A percentile compares a stretch with the other conserved stretches of the same genome.
These are phyloP conservation scores for Agaricus subrufescens DNA, from an alignment of 768 basidiomycete species.

Conservation along the genomic window DNA sequence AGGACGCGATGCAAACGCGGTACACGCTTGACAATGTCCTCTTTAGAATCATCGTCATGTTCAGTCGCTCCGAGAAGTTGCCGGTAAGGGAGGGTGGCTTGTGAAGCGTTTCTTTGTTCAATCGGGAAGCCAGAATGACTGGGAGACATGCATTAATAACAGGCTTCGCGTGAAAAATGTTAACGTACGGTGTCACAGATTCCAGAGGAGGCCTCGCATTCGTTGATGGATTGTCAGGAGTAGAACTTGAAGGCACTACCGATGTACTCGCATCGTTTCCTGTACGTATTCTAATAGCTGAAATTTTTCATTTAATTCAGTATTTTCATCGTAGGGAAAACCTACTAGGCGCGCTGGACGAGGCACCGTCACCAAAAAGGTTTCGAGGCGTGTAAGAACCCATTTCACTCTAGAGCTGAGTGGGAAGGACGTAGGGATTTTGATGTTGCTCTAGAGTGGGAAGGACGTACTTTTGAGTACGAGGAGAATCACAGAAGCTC, in stretches of 20 bases:
- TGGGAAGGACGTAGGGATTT: background rate
- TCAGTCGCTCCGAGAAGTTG: background rate
- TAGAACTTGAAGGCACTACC: background rate
- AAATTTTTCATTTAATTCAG: background rate
- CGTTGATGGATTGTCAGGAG: too few relatives aligned
- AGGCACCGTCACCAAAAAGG: background rate
- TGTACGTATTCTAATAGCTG: background rate
- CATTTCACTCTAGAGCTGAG: background rate
- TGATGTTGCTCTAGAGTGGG: background rate
- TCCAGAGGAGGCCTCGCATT: too few relatives aligned
- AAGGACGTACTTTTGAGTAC: too few relatives aligned
- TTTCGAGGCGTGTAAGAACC: background rate
- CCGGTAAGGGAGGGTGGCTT: background rate
- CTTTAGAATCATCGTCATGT: background rate
- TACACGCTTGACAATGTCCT: background rate
- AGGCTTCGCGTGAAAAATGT: too few relatives aligned
- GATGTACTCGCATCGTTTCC: background rate
- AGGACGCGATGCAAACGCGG: constrained; percentile 10
- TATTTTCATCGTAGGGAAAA: background rate
- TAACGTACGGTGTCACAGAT: too few relatives aligned
- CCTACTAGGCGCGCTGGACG: background rate
- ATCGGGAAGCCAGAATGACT: background rate
- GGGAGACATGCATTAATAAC: background rate
- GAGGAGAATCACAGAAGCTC: too few relatives aligned
- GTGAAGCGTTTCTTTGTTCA: background rate